Percentiles rank a stretch among this genome's conserved stretches.
Evolutionary conservation across 305 asterid species (phyloP).

Genomic region (Rubia balearica): DNA sequence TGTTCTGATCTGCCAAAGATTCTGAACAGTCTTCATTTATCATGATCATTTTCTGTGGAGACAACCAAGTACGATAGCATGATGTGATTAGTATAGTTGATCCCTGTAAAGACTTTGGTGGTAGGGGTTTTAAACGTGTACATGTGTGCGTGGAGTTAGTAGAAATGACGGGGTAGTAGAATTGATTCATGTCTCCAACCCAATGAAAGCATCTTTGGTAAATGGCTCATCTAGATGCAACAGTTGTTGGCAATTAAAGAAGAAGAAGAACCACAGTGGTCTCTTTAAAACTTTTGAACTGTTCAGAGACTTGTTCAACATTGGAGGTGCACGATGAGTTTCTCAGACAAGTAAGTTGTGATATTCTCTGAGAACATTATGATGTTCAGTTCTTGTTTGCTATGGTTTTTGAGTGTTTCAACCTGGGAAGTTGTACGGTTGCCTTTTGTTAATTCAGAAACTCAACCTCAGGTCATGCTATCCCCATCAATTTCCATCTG

Average conservation of each 20-base stretch:
- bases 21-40: neutral
- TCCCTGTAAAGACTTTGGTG: neutral
- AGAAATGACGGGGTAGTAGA: neutral
- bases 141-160: neutral
- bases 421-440: constrained; percentile 2
- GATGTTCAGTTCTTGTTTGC: constrained; percentile 8
- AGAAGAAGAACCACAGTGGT: constrained; percentile 7
- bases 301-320: constrained; percentile 12
- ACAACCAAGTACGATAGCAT: neutral
- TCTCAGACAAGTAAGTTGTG: constrained; percentile 19
- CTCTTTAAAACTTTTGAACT: neutral
- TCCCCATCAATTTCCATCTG: neutral
- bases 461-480: neutral
- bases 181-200: neutral
- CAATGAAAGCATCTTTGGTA: neutral
- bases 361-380: constrained; percentile 7
- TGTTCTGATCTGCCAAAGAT: neutral
- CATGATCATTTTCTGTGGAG: neutral
- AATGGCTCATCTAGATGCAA: constrained; percentile 4
- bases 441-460: constrained; percentile 1
- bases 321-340: constrained; percentile 21
- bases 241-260: neutral
- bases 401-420: constrained; percentile 6
- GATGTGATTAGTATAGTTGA: neutral
- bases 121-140: neutral